Base-by-base conservation (phyloP, 2,329 filamentous ascomycete species). In the Cladosporium austrohemisphaericum region DNA sequence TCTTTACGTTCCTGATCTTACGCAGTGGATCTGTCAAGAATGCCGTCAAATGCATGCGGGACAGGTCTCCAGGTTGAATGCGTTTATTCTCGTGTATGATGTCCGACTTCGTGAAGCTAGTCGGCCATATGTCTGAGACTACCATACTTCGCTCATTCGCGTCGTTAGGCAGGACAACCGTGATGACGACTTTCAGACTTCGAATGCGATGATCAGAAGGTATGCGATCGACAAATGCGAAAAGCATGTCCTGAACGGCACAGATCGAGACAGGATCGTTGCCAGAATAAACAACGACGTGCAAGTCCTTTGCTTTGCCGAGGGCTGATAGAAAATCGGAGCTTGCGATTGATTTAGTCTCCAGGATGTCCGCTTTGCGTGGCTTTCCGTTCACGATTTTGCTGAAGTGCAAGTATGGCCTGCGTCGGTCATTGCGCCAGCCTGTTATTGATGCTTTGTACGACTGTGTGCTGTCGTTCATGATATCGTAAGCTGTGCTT, bases 21-120 rank as follows among this genome's bases (percentile, higher is more conserved):
- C 23, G 22, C 11, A 46, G n/a, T 2, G 43, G 32, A 28, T 37
- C 43, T 4, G 32, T 36, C 22, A 46, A 16, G 11, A 46, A 46
- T 11, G 32, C 43, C 6, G 23, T 37, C 43, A 46, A 36, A 16
- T 46, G 43, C 31, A 35, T 35, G 14, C 43, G 32, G 5, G 32
- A 46, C 20, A 46, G 32, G 11, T 46, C 31, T 19, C 43, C 32
- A n/a, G 43, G 43, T 11, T 46, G 31, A 4, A 46, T 29, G n/a
- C 2, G 7, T 5, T 35, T 36, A 11, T 28, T 36, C 9, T 46
- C 43, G 22, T 22, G 13, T 3, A 46, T 37, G 16, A 36, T 19
- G 4, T 35, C 22, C 11, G 4, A 7, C 11, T 26, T 16, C 8
- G 19, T 9, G 3, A 19, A 13, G 11, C 10, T 1, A 9, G 10